Percentiles rank a stretch among this genome's conserved stretches.
phyloP scores from a whole-genome alignment of 768 basidiomycete genomes.

The Symmetrospora coprosmae region DNA sequence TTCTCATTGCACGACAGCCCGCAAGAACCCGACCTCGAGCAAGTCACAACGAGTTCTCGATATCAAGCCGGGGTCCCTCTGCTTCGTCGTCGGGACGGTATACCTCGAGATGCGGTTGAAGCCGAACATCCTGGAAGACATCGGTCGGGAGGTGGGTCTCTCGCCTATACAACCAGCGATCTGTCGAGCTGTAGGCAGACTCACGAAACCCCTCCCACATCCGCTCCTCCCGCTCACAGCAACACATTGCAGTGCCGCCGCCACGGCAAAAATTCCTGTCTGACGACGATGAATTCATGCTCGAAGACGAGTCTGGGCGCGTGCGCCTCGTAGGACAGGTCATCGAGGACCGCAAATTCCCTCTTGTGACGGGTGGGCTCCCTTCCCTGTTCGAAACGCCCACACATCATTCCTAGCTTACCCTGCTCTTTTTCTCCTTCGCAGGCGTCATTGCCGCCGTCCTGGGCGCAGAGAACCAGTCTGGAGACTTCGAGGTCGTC shows the following conservation, averaged over 20 bases:
- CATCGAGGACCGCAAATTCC: slow-evolving; percentile 43
- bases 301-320: slow-evolving; percentile 93
- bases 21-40: not conserved
- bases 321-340: slow-evolving; percentile 69
- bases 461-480: slow-evolving; percentile 73
- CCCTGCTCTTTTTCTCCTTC: not conserved
- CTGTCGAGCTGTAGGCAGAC: too few relatives aligned
- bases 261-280: slow-evolving; percentile 62
- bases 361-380: slow-evolving; percentile 58
- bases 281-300: slow-evolving; percentile 60
- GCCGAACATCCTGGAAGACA: slow-evolving; percentile 90
- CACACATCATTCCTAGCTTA: not conserved
- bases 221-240: slow-evolving; percentile 45
- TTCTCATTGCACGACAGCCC: not conserved
- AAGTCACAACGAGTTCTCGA: slow-evolving; percentile 71
- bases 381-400: not conserved
- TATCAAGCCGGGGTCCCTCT: slow-evolving; percentile 65
- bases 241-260: slow-evolving; percentile 74
- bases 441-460: slow-evolving; percentile 68
- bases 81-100: slow-evolving; percentile 84
- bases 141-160: slow-evolving; percentile 80
- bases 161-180: too few relatives aligned
- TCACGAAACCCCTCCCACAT: too few relatives aligned
- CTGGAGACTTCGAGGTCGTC: slow-evolving; percentile 84
- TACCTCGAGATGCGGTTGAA: slow-evolving; percentile 99